Evolutionary conservation across 192 early-diverging fungal species (phyloP).

Genomic region (Coemansia sp.): DNA sequence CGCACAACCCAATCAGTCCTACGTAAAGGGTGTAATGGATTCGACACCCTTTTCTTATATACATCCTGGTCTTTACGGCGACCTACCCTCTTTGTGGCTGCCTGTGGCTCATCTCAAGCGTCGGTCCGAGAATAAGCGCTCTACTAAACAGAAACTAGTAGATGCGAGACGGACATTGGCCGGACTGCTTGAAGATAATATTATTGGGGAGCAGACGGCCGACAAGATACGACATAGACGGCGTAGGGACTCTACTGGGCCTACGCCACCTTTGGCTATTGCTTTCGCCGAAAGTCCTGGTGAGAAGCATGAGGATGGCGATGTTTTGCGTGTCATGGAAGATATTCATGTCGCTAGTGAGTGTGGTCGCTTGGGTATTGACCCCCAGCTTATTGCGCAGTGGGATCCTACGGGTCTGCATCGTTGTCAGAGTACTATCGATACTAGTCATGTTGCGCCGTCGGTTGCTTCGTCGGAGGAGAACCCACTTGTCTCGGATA

Average conservation of each 20-base stretch:
- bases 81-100: conserved; percentile 48
- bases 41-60: conserved; percentile 43
- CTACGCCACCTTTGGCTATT: background rate
- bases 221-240: background rate
- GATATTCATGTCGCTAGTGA: conserved; percentile 29
- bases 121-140: conserved; percentile 14
- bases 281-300: background rate
- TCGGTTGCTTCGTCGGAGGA: background rate
- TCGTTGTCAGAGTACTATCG: background rate
- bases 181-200: conserved; percentile 27
- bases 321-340: background rate
- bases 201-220: conserved; percentile 22
- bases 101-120: conserved; percentile 34
- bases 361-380: conserved; percentile 34
- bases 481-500: background rate
- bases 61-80: conserved; percentile 46
- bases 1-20: conserved; percentile 40
- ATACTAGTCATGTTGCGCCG: background rate
- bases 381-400: conserved; percentile 23
- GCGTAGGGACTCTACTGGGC: background rate
- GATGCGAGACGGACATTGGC: conserved; percentile 16
- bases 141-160: conserved; percentile 16
- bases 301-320: background rate
- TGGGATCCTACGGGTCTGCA: conserved; percentile 45
- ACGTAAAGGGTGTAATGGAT: conserved; percentile 33